Conservation (phyloP, 495 filamentous ascomycete genomes). For the Pseudoneurospora amorphoporcata region DNA sequence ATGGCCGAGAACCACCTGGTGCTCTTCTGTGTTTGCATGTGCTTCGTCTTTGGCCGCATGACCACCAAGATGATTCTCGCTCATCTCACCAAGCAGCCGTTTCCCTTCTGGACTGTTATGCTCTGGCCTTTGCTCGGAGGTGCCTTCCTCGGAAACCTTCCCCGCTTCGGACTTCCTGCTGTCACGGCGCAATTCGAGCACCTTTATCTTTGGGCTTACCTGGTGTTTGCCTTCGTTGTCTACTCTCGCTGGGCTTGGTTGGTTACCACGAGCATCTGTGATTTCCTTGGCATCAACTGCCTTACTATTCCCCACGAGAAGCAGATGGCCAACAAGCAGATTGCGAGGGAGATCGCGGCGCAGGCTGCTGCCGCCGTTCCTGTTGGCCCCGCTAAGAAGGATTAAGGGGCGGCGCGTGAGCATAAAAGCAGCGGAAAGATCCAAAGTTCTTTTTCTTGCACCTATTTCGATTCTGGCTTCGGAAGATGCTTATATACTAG, state of each 20-base stretch:
- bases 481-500: neutral
- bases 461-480: neutral
- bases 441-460: neutral
- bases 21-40: conserved; percentile 87
- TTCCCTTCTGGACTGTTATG: conserved; percentile 93
- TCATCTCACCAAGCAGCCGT: conserved; percentile 85
- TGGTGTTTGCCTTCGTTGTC: conserved; percentile 65
- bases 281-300: conserved; percentile 86
- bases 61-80: conserved; percentile 99
- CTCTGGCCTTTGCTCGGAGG: conserved; percentile 76
- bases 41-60: conserved; percentile 97
- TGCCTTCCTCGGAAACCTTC: conserved; percentile 73
- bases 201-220: conserved; percentile 72
- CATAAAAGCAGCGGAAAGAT: neutral
- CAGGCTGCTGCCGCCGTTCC: conserved; percentile 2
- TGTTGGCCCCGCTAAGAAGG: neutral
- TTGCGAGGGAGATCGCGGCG: conserved; percentile 11
- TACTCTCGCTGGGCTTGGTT: conserved; percentile 90
- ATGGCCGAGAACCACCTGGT: conserved; percentile 75
- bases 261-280: conserved; percentile 85
- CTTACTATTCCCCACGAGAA: conserved; percentile 70
- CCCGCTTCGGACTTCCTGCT: conserved; percentile 59
- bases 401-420: neutral
- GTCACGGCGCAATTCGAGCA: conserved; percentile 54
- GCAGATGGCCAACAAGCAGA: conserved; percentile 33